Evolutionary conservation across 495 filamentous ascomycete genomes (phyloP), one percentile per base, ranked within the genome.

Genomic region (Penicillium mononematosum): DNA sequence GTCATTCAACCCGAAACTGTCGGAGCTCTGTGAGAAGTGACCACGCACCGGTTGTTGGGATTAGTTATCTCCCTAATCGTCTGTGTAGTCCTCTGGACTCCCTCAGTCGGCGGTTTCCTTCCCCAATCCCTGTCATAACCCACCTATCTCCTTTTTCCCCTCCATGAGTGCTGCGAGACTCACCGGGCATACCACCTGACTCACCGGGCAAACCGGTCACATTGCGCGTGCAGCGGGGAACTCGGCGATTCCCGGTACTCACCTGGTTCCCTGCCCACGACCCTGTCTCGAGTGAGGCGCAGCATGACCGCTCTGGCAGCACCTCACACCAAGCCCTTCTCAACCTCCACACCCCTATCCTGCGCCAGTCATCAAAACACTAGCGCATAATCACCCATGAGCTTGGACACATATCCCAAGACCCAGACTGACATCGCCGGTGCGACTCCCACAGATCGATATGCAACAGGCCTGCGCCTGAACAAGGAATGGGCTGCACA

Each of bases 401-500:
- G 24, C 50, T 2, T 9, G 27, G 5, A 32, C 17, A 29, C 32
- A 48, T n/a, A n/a, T n/a, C n/a, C 67, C 67, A 55, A 48, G 34
- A 45, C 51, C n/a, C 49, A 62, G 29, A 60, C 66, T 64, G 55
- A 69, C 53, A 46, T 7, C n/a, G 24, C 52, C 29, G n/a, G 32
- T 27, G 59, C 50, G 45, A 16, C 45, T 17, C 39, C 50, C 27
- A 29, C 54, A 73, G 73, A 74, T 60, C 68, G 67, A 48, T 74
- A 67, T 58, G 60, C 62, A 49, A 38, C 66, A 27, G 71, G 67
- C 32, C 58, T 77, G 58, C 53, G 61, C 57, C 60, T 63, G 50
- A 93, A 92, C 78, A 85, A 85, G 65, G 78, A 84, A 60, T 93
- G 85, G 88, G 84, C 85, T 14, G 79, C 80, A 49, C 81, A 86